phyloP scores from a whole-genome alignment of 2,329 filamentous ascomycete species.

The Drechslerella dactyloides region DNA sequence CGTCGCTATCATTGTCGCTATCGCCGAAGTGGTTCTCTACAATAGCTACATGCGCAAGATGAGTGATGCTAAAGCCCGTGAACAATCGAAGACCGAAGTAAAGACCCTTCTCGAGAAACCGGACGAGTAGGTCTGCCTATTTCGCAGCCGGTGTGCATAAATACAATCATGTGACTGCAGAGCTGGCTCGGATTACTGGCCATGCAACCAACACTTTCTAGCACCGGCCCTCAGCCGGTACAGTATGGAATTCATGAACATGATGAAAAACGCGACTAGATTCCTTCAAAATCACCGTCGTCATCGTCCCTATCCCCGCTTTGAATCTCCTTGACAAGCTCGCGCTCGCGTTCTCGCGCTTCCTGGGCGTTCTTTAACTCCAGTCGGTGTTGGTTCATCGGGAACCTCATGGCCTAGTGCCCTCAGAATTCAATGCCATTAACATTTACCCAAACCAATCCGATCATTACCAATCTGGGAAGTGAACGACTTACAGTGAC shows the following conservation, averaged over 20 bases:
- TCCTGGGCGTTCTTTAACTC: conserved; percentile 98
- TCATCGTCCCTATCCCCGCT: conserved; percentile 97
- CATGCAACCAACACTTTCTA: background rate
- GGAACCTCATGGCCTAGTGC: conserved; percentile 91
- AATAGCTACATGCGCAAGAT: conserved; percentile 39
- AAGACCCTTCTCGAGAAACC: conserved; percentile 9
- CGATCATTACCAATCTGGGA: background rate
- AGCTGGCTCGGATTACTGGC: background rate
- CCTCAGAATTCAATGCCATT: conserved; percentile 54
- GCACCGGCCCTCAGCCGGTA: background rate
- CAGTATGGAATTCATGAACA: background rate
- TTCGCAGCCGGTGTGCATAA: background rate
- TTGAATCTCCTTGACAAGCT: conserved; percentile 98
- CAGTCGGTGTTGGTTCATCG: conserved; percentile 97
- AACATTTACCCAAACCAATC: conserved; percentile 3
- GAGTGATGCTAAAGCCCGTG: conserved; percentile 27
- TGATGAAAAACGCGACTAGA: conserved; percentile 65
- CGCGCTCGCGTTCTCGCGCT: conserved; percentile 92
- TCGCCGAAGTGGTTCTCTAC: conserved; percentile 40
- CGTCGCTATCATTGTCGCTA: conserved; percentile 31
- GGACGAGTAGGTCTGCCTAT: background rate
- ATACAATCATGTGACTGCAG: background rate
- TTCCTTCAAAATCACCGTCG: conserved; percentile 95
- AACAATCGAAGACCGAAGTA: conserved; percentile 20
- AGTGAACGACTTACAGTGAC: conserved; percentile 74